Percentiles rank a stretch among this genome's conserved stretches.
These are phyloP conservation scores for Sesbania bispinosa DNA, from an alignment of 306 rosid species.

Conservation along the genomic window DNA sequence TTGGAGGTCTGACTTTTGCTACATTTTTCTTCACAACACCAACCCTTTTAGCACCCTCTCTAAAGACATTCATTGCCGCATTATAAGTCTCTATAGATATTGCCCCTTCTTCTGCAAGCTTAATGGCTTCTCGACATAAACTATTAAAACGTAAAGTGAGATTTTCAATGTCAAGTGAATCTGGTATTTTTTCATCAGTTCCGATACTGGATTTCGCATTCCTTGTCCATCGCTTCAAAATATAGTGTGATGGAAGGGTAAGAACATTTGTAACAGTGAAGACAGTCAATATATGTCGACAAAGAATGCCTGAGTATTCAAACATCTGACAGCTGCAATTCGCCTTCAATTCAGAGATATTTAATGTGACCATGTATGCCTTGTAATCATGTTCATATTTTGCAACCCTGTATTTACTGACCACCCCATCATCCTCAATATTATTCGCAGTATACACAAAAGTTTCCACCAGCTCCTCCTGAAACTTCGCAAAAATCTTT, in stretches of 20 bases:
- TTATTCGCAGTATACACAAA: conserved; percentile 70
- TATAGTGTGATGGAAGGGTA: conserved; percentile 65
- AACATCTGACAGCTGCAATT: conserved; percentile 86
- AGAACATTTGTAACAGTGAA: conserved; percentile 82
- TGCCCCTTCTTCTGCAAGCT: conserved; percentile 77
- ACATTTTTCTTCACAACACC: conserved; percentile 50
- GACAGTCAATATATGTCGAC: conserved; percentile 80
- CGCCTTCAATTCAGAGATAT: conserved; percentile 53
- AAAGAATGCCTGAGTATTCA: conserved; percentile 70
- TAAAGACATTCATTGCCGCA: conserved; percentile 51
- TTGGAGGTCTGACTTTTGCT: conserved; percentile 47
- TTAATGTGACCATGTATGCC: conserved; percentile 53
- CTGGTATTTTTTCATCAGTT: conserved; percentile 45
- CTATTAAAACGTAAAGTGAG: conserved; percentile 63
- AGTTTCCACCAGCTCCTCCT: conserved; percentile 76
- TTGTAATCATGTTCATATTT: conserved; percentile 70
- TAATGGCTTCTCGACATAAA: conserved; percentile 68
- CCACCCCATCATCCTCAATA: conserved; percentile 49
- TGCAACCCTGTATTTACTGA: conserved; percentile 67
- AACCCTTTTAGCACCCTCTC: conserved; percentile 53
- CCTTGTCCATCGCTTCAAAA: conserved; percentile 77
- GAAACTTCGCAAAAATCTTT: conserved; percentile 67
- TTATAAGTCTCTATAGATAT: conserved; percentile 61
- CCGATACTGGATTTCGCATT: conserved; percentile 46
- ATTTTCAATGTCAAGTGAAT: conserved; percentile 46